A percentile compares a stretch with the other conserved stretches of the same genome.
Evolutionary conservation across 2,329 filamentous ascomycete genomes (phyloP).

Genomic region (Fusarium hostae): DNA sequence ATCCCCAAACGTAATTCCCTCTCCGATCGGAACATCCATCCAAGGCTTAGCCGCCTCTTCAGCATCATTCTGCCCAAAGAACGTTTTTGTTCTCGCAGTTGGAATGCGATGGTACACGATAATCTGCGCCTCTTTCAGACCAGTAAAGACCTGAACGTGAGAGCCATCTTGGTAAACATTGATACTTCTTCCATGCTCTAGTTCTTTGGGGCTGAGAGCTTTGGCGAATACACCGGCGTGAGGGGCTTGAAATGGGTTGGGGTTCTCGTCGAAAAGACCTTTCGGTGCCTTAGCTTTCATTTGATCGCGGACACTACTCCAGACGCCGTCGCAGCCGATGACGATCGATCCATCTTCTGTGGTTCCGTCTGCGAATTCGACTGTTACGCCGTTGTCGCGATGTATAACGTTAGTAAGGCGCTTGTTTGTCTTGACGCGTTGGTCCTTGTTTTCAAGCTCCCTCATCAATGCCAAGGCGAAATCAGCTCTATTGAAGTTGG

Average conservation of each 20-base stretch:
- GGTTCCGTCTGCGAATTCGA: constrained; percentile 15
- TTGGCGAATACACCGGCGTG: constrained; percentile 17
- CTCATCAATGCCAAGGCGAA: constrained; percentile 14
- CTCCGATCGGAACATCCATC: constrained; percentile 7
- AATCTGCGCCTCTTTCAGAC: constrained; percentile 2
- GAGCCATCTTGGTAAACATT: constrained; percentile 16
- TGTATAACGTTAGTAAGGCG: constrained; percentile 7
- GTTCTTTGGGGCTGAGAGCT: neutral
- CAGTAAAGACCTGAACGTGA: constrained; percentile 26
- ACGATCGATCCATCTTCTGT: constrained; percentile 4
- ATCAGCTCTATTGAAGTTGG: constrained; percentile 18
- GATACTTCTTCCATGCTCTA: neutral
- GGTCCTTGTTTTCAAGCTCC: neutral
- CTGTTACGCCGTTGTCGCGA: neutral
- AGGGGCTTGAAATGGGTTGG: constrained; percentile 13
- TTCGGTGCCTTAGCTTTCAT: constrained; percentile 12
- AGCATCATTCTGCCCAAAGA: constrained; percentile 21
- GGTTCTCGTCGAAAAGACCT: constrained; percentile 14
- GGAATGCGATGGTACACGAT: constrained; percentile 19
- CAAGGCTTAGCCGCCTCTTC: constrained; percentile 16
- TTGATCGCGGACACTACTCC: constrained; percentile 23
- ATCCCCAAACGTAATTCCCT: constrained; percentile 16
- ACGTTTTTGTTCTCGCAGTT: constrained; percentile 2
- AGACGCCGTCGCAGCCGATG: constrained; percentile 8
- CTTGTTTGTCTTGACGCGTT: constrained; percentile 18